A percentile compares a stretch with the other conserved stretches of the same genome.
These are phyloP conservation scores for Glaciozyma martinii DNA, from an alignment of 768 basidiomycete genomes.

Conservation along the genomic window DNA sequence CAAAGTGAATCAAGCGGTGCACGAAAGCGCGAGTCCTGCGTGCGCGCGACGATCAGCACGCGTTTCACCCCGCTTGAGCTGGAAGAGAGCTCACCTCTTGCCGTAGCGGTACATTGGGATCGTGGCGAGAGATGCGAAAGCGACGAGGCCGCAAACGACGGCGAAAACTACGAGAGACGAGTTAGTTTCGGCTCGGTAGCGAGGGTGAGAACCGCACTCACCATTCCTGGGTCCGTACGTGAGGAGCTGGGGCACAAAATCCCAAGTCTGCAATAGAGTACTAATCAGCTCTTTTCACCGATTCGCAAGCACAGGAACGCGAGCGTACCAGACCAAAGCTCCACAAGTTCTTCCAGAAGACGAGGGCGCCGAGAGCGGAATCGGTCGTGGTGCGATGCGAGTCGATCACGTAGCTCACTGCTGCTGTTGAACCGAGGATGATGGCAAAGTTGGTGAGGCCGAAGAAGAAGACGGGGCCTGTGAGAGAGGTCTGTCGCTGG, in stretches of 20 bases:
- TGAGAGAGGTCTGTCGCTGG: conserved; percentile 8
- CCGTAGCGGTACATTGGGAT: conserved; percentile 14
- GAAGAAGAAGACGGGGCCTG: conserved; percentile 24
- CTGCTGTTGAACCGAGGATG: conserved; percentile 25
- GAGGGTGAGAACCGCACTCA: too few relatives aligned
- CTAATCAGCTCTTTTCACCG: too few relatives aligned
- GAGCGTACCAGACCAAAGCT: neutral
- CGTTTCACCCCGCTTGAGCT: too few relatives aligned
- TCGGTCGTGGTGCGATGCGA: conserved; percentile 27
- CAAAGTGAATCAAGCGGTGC: neutral
- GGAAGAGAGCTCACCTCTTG: too few relatives aligned
- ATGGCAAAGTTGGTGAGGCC: conserved; percentile 32
- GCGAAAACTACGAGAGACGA: too few relatives aligned
- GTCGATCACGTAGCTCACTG: conserved; percentile 33
- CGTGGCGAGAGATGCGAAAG: neutral
- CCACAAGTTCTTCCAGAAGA: conserved; percentile 9
- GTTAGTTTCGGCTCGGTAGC: too few relatives aligned
- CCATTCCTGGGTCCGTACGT: neutral
- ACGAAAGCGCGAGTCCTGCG: neutral
- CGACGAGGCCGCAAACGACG: neutral
- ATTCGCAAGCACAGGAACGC: too few relatives aligned
- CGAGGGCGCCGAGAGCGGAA: conserved; percentile 30
- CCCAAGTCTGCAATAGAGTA: too few relatives aligned
- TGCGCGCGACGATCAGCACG: too few relatives aligned
- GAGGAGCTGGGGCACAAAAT: neutral